Base-by-base conservation (phyloP, 495 filamentous ascomycete species). In the Aspergillus saccharolyticus region DNA sequence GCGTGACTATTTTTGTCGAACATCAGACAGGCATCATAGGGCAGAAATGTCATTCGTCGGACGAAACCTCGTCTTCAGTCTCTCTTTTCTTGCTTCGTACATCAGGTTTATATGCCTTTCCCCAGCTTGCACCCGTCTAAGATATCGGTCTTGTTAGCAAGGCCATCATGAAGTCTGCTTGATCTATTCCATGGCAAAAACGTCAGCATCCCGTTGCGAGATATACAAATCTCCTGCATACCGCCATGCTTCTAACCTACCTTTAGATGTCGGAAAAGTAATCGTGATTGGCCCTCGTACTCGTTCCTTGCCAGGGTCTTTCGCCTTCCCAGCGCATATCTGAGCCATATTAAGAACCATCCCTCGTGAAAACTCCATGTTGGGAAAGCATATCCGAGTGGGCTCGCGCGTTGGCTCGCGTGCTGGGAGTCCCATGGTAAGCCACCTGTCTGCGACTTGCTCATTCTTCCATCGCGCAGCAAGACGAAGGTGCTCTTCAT, bases 341-440 rank as follows among this genome's bases (percentile, higher is more conserved):
- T 67, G 63, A 46, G 66, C 62, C 66, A 76, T 64, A 52, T 76
- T 72, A 3, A 76, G 54, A n/a, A 63, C 56, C 5, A 55, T 68
- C 9, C 74, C 74, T 24, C 70, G 56, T 14, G 57, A 54, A 49
- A 62, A 73, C n/a, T 56, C 53, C 16, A 57, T 24, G 2, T 49
- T 53, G 6, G 62, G 62, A 45, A 76, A 63, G 17, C 52, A 65
- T 12, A 70, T 61, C 1, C 64, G 66, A 20, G 61, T 71, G 21
- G 58, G 59, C 10, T 72, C 68, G 16, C 64, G 65, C n/a, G 56
- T 64, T 15, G 50, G 30, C 48, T 54, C 15, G 48, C 52, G 8
- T 10, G 58, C 20, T 5, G 55, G 55, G n/a, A 64, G 43, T 24
- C 64, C 30, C 51, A 74, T 58, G 0, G 67, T 75, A 4, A 75